Percentiles rank a stretch among this genome's conserved stretches.
phyloP scores from a whole-genome alignment of 495 filamentous ascomycete genomes.

The Stereocaulon alpinum region DNA sequence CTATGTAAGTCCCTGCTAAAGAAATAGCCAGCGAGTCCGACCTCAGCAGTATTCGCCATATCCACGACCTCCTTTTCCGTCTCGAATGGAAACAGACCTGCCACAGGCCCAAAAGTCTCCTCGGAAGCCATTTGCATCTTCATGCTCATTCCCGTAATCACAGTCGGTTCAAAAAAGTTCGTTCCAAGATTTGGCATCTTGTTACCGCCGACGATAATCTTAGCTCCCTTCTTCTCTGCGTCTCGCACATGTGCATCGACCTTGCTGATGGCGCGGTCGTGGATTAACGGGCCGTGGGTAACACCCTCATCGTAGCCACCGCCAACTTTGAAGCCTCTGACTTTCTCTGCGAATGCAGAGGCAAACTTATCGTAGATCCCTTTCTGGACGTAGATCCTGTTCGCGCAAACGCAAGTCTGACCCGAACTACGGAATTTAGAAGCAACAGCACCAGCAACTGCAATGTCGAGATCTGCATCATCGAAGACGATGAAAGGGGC shows the following conservation, averaged over 20 bases:
- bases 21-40: conserved; percentile 82
- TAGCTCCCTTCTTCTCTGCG: conserved; percentile 62
- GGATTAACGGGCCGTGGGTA: conserved; percentile 79
- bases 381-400: conserved; percentile 72
- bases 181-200: conserved; percentile 51
- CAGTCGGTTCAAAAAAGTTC: conserved; percentile 77
- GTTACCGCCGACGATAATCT: conserved; percentile 60
- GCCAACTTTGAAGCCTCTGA: conserved; percentile 67
- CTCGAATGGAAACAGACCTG: conserved; percentile 71
- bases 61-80: conserved; percentile 76
- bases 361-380: conserved; percentile 72
- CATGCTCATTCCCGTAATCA: conserved; percentile 67
- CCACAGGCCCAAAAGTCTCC: conserved; percentile 84
- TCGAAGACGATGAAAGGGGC: conserved; percentile 92
- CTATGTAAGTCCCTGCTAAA: conserved; percentile 65
- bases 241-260: conserved; percentile 70
- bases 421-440: conserved; percentile 82
- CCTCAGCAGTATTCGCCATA: conserved; percentile 64
- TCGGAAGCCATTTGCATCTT: conserved; percentile 70
- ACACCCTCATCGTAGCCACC: conserved; percentile 58
- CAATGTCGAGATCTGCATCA: conserved; percentile 70
- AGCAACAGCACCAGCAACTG: conserved; percentile 62
- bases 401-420: conserved; percentile 87
- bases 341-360: conserved; percentile 58
- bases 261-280: conserved; percentile 62